phyloP scores from a whole-genome alignment of 2,329 filamentous ascomycete genomes.

The Eutypa lata region DNA sequence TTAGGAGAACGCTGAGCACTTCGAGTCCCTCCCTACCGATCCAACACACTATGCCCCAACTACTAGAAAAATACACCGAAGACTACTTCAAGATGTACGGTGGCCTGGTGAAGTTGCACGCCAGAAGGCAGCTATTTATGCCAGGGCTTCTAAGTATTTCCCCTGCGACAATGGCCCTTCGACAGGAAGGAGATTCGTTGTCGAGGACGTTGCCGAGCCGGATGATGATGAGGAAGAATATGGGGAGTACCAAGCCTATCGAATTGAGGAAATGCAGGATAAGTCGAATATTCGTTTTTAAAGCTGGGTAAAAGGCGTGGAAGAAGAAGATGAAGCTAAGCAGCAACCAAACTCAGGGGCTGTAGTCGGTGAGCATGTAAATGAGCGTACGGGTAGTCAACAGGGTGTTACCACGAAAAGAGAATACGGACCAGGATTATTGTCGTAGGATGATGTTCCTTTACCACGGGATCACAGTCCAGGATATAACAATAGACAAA shows the following conservation, averaged over 20 bases:
- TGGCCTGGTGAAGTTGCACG: constrained; percentile 34
- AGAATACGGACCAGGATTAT: too few relatives aligned
- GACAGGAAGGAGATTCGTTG: constrained; percentile 37
- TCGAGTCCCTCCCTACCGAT: constrained; percentile 17
- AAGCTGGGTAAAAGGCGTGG: constrained; percentile 21
- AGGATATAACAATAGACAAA: too few relatives aligned
- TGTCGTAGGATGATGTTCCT: too few relatives aligned
- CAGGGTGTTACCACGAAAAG: too few relatives aligned
- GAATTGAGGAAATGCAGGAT: constrained; percentile 18
- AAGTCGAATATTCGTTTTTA: constrained; percentile 17
- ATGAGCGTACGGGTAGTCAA: too few relatives aligned
- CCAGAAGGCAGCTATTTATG: constrained; percentile 34
- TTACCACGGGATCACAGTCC: too few relatives aligned
- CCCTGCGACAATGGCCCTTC: constrained; percentile 44
- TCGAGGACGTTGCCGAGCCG: constrained; percentile 42
- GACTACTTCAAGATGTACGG: constrained; percentile 13
- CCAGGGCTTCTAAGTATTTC: constrained; percentile 42
- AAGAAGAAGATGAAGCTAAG: constrained; percentile 9
- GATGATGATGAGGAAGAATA: constrained; percentile 41
- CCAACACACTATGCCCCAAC: constrained; percentile 12
- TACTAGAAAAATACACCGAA: constrained; percentile 13
- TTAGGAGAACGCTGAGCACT: constrained; percentile 26
- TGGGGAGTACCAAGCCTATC: constrained; percentile 36
- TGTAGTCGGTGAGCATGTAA: too few relatives aligned
- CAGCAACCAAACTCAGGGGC: too few relatives aligned